Evolutionary conservation across 192 early-diverging fungal species (phyloP).

Genomic region (Entomortierella lignicola): DNA sequence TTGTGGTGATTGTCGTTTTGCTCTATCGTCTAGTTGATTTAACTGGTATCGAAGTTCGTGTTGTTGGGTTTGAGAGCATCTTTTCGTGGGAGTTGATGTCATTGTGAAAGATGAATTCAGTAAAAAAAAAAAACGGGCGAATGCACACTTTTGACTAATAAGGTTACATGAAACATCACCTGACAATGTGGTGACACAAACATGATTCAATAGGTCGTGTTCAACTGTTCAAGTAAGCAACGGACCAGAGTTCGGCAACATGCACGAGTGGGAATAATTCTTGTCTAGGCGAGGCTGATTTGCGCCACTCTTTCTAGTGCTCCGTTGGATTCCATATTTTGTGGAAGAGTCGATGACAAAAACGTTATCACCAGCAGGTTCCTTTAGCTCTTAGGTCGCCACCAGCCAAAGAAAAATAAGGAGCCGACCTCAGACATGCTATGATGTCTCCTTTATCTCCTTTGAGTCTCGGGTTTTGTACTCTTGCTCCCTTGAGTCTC

Average conservation of each 20-base stretch:
- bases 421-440: neutral
- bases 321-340: neutral
- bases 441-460: slow-evolving; percentile 7
- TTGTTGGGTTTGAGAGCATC: neutral
- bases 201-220: too few species aligned
- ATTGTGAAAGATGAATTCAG: neutral
- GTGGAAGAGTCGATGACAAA: neutral
- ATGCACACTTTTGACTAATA: neutral
- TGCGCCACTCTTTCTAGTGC: neutral
- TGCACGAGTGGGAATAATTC: too few species aligned
- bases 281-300: too few species aligned
- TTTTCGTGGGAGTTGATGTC: neutral
- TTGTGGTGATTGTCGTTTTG: neutral
- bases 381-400: too few species aligned
- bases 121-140: neutral
- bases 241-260: too few species aligned
- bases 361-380: too few species aligned
- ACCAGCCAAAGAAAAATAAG: neutral
- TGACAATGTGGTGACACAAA: too few species aligned
- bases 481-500: slow-evolving; percentile 7
- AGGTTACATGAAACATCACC: too few species aligned
- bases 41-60: neutral
- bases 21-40: too few species aligned
- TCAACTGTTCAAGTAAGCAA: too few species aligned
- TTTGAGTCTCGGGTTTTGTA: neutral